Percentiles rank a stretch among this genome's conserved stretches.
These are phyloP conservation scores for Arthroderma sp. DNA, from an alignment of 2,329 filamentous ascomycete species.

Conservation along the genomic window DNA sequence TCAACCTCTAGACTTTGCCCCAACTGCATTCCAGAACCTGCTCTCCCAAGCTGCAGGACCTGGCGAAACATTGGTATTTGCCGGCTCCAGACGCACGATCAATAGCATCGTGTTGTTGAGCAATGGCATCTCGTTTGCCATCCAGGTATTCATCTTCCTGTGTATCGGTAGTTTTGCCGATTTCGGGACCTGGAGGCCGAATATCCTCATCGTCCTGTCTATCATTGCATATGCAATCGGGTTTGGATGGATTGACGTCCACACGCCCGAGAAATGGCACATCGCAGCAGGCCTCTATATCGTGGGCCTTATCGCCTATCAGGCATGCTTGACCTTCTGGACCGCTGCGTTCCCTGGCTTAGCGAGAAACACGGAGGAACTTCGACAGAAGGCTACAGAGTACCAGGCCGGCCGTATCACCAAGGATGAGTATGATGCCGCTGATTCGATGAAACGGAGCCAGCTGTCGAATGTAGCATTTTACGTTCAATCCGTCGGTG, in stretches of 20 bases:
- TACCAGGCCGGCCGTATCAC: conserved; percentile 43
- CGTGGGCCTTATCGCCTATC: conserved; percentile 53
- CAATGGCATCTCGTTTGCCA: conserved; percentile 54
- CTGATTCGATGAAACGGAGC: conserved; percentile 52
- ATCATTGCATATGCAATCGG: conserved; percentile 51
- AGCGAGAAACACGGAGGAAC: conserved; percentile 42
- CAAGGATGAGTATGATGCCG: conserved; percentile 48
- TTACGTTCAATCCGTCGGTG: conserved; percentile 50
- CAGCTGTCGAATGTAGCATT: conserved; percentile 53
- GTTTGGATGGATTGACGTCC: conserved; percentile 56
- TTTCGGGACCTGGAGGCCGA: conserved; percentile 53
- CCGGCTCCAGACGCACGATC: conserved; percentile 46
- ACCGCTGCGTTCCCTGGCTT: conserved; percentile 52
- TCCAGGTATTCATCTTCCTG: conserved; percentile 43
- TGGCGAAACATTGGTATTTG: conserved; percentile 42
- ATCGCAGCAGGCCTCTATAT: conserved; percentile 52
- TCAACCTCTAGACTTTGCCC: conserved; percentile 41
- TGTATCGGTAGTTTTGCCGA: conserved; percentile 42
- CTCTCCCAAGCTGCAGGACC: conserved; percentile 49
- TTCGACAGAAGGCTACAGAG: conserved; percentile 40
- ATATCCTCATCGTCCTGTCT: conserved; percentile 50
- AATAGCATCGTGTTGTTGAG: conserved; percentile 37
- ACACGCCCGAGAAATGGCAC: conserved; percentile 48
- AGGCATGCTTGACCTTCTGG: conserved; percentile 57
- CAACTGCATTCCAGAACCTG: conserved; percentile 54